Evolutionary conservation across 805 yeast species (phyloP), one percentile per base, ranked within the genome.

Genomic region (Candida khao-thaluensis): DNA sequence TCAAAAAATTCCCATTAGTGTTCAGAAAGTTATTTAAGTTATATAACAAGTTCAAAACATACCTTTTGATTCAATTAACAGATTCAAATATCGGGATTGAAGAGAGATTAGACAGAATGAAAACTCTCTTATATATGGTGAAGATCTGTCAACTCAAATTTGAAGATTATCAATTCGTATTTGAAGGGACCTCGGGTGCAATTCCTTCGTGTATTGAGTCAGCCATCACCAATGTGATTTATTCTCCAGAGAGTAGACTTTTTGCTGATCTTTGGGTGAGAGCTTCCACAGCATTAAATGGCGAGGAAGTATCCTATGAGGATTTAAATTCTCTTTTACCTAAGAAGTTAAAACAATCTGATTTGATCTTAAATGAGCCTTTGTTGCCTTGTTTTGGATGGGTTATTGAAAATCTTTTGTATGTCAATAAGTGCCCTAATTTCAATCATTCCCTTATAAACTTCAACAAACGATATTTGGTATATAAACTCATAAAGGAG

Each of bases 311-410:
- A 1, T n/a, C 23, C 4, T 59, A 45, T 47, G 68, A 65, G 30
- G 60, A 57, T 39, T 37, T 69, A 17, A 44, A 52, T 32, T 48
- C 48, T 35, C 51, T 69, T 18, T 50, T 69, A 32, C 74, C 74
- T 0, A 40, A 38, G 2, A 41, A 48, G 11, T 38, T 69, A 12
- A 48, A 48, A 3, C 38, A 47, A 4, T 35, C 48, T 2, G 71
- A 64, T 33, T 55, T 68, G 32, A 53, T 49, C 27, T 55, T 59
- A 20, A 60, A 59, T 45, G 69, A 71, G 38, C 72, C 81, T 0
- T 63, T 86, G 35, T 77, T 88, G 5, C 93, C 95, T 2, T 90
- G 96, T 53, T 77, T 88, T 43, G 97, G 97, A 8, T 91, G 98
- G 98, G 69, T 88, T 36, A 68, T 84, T 17, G 91, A 85, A 50